phyloP scores from a whole-genome alignment of 2,329 filamentous ascomycete species.

The Chrysosporium keratinophilum region DNA sequence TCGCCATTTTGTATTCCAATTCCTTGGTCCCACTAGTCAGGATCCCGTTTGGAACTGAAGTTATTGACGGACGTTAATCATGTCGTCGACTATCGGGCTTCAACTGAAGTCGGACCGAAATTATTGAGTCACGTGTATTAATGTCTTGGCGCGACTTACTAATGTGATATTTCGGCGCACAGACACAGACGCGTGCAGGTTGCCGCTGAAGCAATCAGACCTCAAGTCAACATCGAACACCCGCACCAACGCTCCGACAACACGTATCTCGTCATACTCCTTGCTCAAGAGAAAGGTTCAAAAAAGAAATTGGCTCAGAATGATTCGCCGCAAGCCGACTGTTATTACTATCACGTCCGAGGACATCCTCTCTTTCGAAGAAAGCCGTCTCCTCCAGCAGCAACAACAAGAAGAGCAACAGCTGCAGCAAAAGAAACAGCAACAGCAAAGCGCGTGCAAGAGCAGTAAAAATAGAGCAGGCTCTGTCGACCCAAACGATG shows the following conservation, averaged over 20 bases:
- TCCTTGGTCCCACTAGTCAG: background rate
- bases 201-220: too few species aligned
- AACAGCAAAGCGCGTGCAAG: conserved; percentile 3
- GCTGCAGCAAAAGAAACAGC: conserved; percentile 17
- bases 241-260: background rate
- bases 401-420: conserved; percentile 16
- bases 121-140: background rate
- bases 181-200: too few species aligned
- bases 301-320: conserved; percentile 16
- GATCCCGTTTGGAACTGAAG: background rate
- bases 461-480: conserved; percentile 17
- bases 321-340: conserved; percentile 44
- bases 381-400: conserved; percentile 26
- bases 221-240: too few species aligned
- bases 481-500: conserved; percentile 39
- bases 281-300: background rate
- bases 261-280: background rate
- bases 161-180: too few species aligned
- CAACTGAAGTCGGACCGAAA: background rate
- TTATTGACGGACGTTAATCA: background rate
- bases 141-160: background rate
- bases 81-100: background rate
- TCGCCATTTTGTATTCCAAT: conserved; percentile 3
- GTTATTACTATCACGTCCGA: conserved; percentile 42
- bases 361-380: conserved; percentile 40